Percentiles rank a stretch among this genome's conserved stretches.
phyloP scores from a whole-genome alignment of 257 asterid genomes.

The Przewalskia tangutica region DNA sequence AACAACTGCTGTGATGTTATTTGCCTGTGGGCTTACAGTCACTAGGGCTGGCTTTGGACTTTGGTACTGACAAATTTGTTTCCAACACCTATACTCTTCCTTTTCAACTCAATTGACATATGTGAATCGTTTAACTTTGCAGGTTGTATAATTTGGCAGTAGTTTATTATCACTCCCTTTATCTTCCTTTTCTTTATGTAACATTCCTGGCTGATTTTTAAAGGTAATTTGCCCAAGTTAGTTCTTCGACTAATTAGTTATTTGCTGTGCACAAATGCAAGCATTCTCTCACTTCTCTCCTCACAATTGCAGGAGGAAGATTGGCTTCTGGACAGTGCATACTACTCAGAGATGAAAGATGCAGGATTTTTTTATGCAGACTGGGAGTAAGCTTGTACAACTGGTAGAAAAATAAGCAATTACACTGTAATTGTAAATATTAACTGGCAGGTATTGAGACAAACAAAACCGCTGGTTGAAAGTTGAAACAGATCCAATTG shows the following conservation, averaged over 20 bases:
- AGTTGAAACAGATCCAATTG: background rate
- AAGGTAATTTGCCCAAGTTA: constrained; percentile 37
- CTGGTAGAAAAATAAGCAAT: background rate
- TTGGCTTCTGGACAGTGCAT: constrained; percentile 80
- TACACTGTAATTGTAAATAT: constrained; percentile 2
- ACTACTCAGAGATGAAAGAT: constrained; percentile 88
- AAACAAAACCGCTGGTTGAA: background rate
- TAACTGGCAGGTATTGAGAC: background rate
- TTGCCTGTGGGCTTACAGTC: constrained; percentile 63
- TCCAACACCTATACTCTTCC: background rate
- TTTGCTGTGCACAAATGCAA: background rate
- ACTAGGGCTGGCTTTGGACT: constrained; percentile 59
- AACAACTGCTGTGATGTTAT: constrained; percentile 31
- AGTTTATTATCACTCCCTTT: constrained; percentile 59
- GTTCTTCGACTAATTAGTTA: background rate
- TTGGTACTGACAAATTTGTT: constrained; percentile 34
- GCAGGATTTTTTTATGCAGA: constrained; percentile 82
- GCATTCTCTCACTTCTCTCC: background rate
- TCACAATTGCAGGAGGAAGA: constrained; percentile 62
- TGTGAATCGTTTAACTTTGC: constrained; percentile 8
- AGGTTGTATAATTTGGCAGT: constrained; percentile 57
- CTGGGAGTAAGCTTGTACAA: constrained; percentile 42
- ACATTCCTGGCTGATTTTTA: constrained; percentile 74
- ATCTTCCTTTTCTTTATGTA: constrained; percentile 60
- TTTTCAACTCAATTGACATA: background rate